These are phyloP conservation scores for Thamnidium elegans DNA, from an alignment of 192 early-diverging fungal species.

Conservation along the genomic window DNA sequence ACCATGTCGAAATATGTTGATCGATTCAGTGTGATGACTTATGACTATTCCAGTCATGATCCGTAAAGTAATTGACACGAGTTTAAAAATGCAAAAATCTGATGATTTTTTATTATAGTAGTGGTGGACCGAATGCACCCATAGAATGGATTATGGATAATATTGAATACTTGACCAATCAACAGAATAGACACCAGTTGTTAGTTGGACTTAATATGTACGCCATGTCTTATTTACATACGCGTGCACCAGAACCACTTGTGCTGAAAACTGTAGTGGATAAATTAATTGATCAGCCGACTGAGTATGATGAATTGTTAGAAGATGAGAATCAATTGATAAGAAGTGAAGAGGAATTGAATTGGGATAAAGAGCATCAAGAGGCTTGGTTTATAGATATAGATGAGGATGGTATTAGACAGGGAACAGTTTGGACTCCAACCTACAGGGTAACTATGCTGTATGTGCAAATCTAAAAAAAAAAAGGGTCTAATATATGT, in stretches of 20 bases:
- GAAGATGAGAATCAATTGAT: neutral
- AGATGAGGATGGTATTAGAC: conserved; percentile 23
- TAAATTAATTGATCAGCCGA: neutral
- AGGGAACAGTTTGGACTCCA: conserved; percentile 31
- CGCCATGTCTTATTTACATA: conserved; percentile 23
- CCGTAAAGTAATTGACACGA: no score
- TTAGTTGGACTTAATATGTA: conserved; percentile 40
- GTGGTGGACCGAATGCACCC: conserved; percentile 31
- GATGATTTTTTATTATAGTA: conserved; percentile 11
- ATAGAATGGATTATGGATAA: conserved; percentile 45
- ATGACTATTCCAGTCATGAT: conserved; percentile 35
- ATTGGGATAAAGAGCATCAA: conserved; percentile 24
- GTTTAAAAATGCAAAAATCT: no score
- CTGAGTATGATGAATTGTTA: neutral
- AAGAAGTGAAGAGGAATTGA: neutral
- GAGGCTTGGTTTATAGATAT: conserved; percentile 29
- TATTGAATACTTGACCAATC: conserved; percentile 28
- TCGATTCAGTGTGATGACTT: conserved; percentile 39
- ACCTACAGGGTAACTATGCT: conserved; percentile 20
- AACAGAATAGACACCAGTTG: conserved; percentile 29
- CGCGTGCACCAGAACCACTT: conserved; percentile 14
- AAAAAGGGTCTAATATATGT: neutral
- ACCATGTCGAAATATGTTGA: conserved; percentile 28
- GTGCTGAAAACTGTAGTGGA: conserved; percentile 21
- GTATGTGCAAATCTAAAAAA: neutral